Conservation (phyloP, 305 asterid species). For the Solanum aculeatissimum region DNA sequence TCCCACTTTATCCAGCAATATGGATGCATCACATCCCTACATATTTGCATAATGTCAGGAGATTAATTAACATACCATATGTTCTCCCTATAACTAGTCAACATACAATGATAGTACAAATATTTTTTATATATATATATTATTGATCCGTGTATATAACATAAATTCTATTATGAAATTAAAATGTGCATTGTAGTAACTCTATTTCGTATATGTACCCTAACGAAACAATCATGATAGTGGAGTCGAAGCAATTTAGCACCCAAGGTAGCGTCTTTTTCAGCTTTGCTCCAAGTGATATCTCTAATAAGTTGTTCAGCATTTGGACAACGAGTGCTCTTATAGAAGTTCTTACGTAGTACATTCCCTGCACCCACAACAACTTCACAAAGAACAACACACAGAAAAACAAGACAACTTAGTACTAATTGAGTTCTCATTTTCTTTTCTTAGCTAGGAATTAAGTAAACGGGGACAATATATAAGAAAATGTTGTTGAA, state of each 20-base stretch:
- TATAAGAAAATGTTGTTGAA: not conserved
- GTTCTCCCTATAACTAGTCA: no score
- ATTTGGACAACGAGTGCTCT: constrained; percentile 13
- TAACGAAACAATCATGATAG: constrained; percentile 46
- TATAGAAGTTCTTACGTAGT: constrained; percentile 11
- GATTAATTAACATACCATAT: no score
- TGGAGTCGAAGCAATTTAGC: constrained; percentile 44
- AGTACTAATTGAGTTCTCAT: constrained; percentile 4
- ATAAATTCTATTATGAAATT: not conserved
- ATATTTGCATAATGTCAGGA: not conserved
- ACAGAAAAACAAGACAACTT: constrained; percentile 3
- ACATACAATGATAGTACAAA: not conserved
- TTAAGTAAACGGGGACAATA: not conserved
- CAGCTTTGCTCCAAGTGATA: constrained; percentile 15
- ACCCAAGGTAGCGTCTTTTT: constrained; percentile 15
- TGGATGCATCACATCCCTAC: constrained; percentile 45
- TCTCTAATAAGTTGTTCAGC: constrained; percentile 28
- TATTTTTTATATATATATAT: no score
- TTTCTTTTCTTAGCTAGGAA: not conserved
- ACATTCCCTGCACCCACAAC: not conserved
- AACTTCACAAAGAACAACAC: not conserved
- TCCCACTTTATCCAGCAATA: constrained; percentile 26
- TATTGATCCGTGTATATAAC: not conserved
- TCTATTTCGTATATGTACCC: constrained; percentile 3
- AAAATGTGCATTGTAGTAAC: not conserved